Evolutionary conservation across 2,329 filamentous ascomycete species (phyloP), one percentile per base, ranked within the genome.

Genomic region (Bertia moriformis): DNA sequence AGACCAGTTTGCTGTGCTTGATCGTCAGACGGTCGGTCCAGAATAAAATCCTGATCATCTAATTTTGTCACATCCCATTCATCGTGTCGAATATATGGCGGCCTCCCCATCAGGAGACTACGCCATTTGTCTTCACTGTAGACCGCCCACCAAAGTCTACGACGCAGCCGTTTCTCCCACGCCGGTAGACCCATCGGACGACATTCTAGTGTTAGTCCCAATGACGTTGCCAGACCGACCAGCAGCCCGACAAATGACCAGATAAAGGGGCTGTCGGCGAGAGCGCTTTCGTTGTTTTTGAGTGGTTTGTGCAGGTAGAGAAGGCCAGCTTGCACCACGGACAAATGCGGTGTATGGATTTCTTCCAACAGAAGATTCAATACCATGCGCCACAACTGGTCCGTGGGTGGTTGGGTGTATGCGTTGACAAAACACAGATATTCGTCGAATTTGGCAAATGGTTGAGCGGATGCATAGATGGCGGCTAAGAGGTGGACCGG

Each of bases 41-140:
- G n/a, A 29, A 42, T n/a, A 38, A 43, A 45, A 43, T 42, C 43
- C 19, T 46, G 41, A 38, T 41, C 29, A 18, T 41, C 19, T 36
- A 40, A 43, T 30, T 22, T 14, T 22, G 30, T 42, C 33, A 42
- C 24, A 19, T 35, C 14, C 56, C 56, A 60, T 33, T 61, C 55
- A 3, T 51, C 50, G 0, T 42, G 41, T 3, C 50, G 49, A 18
- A 61, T 55, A 38, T 54, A 57, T 1, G 57, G 50, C 2, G 58
- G 58, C 2, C 55, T 48, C 0, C 58, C 58, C 41, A 51, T 45
- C 4, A 59, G 47, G 14, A 61, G 40, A 7, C 51, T 51, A 3
- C 51, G 47, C 52, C 57, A 61, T 42, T 58, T 61, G 22, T 62
- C 58, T 40, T 61, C 54, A 13, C 51, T 44, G 37, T 59, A 61